Conservation (phyloP, 805 yeast genomes). For the Zygosaccharomyces rouxii region DNA sequence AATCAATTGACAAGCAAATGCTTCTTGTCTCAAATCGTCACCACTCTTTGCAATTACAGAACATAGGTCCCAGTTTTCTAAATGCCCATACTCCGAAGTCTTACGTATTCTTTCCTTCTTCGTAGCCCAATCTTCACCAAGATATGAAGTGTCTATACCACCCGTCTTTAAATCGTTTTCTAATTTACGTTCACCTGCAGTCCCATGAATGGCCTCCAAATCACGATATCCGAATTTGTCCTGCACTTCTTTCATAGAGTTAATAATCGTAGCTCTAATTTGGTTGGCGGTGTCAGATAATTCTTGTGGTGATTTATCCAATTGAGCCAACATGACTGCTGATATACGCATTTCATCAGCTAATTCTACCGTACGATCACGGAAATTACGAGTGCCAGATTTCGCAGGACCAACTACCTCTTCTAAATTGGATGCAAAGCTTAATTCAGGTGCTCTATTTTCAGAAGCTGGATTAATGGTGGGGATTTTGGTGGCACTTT, state of each 20-base stretch:
- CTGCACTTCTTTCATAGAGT: slow-evolving; percentile 73
- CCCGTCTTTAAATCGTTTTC: slow-evolving; percentile 90
- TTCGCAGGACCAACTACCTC: slow-evolving; percentile 21
- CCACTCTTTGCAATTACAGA: slow-evolving; percentile 97
- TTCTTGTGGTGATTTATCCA: slow-evolving; percentile 59
- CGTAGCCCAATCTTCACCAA: slow-evolving; percentile 91
- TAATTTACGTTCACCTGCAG: slow-evolving; percentile 84
- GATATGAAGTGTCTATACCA: slow-evolving; percentile 57
- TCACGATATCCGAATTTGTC: slow-evolving; percentile 55
- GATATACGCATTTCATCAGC: slow-evolving; percentile 96
- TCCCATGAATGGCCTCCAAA: slow-evolving; percentile 52
- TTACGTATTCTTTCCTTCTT: slow-evolving; percentile 77
- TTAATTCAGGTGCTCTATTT: slow-evolving; percentile 37
- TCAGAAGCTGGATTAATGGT: slow-evolving; percentile 35
- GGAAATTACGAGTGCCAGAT: slow-evolving; percentile 17
- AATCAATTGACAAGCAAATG: slow-evolving; percentile 93
- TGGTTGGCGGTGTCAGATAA: slow-evolving; percentile 50
- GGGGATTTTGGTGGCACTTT: slow-evolving; percentile 40
- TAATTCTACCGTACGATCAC: slow-evolving; percentile 44
- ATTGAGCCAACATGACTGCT: slow-evolving; percentile 86
- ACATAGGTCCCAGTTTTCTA: slow-evolving; percentile 89
- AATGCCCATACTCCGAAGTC: slow-evolving; percentile 76
- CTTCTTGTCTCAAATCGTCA: slow-evolving; percentile 92
- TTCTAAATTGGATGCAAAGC: slow-evolving; percentile 35
- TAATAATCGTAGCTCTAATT: slow-evolving; percentile 64